phyloP scores from a whole-genome alignment of 805 yeast genomes.

The Yamadazyma endophytica region DNA sequence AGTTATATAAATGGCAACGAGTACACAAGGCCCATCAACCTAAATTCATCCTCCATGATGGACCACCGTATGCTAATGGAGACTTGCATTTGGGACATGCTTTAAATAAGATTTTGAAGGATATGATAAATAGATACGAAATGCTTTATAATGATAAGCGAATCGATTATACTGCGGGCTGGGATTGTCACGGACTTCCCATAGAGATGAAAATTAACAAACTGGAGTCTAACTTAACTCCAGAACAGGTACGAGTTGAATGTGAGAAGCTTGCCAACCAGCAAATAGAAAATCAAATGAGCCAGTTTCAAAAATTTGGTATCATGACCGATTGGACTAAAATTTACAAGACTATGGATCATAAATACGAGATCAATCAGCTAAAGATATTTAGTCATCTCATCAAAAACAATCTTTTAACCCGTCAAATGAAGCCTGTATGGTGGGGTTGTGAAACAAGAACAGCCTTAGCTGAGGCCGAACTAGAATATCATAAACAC shows the following conservation, averaged over 20 bases:
- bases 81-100: constrained; percentile 91
- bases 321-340: constrained; percentile 79
- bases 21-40: constrained; percentile 20
- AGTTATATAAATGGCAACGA: constrained; percentile 61
- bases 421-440: constrained; percentile 89
- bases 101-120: constrained; percentile 83
- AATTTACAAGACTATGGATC: constrained; percentile 70
- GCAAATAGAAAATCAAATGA: constrained; percentile 61
- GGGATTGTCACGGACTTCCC: constrained; percentile 99
- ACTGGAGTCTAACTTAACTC: constrained; percentile 19
- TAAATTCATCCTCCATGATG: constrained; percentile 79
- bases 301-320: constrained; percentile 64
- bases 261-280: constrained; percentile 68
- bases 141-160: constrained; percentile 53
- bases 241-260: constrained; percentile 53
- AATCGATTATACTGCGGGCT: constrained; percentile 82
- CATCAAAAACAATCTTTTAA: constrained; percentile 62
- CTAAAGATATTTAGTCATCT: constrained; percentile 63
- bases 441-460: constrained; percentile 95
- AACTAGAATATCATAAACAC: constrained; percentile 80
- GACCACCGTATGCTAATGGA: constrained; percentile 99
- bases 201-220: constrained; percentile 78
- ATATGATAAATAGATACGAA: constrained; percentile 72
- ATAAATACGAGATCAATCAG: constrained; percentile 71
- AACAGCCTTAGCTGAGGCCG: constrained; percentile 96